A percentile compares a stretch with the other conserved stretches of the same genome.
phyloP scores from a whole-genome alignment of 1,284 basidiomycete species.

The Trametes polyzona region DNA sequence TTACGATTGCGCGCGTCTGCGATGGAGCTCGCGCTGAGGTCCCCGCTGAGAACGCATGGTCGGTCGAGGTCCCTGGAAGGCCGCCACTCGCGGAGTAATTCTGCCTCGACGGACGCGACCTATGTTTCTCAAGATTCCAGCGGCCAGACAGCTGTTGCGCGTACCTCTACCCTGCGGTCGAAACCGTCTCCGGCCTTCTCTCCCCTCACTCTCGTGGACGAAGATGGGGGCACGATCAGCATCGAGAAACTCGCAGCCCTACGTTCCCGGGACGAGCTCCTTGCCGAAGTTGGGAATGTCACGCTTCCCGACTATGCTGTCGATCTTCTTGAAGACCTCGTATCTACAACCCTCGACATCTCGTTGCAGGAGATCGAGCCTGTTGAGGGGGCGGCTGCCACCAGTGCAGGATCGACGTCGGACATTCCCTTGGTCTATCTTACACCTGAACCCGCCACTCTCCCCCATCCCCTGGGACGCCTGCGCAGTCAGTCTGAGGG shows the following conservation, averaged over 20 bases:
- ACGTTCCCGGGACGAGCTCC: conserved; percentile 26
- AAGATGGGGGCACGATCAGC: conserved; percentile 15
- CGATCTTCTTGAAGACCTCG: conserved; percentile 31
- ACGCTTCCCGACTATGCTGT: conserved; percentile 30
- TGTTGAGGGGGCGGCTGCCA: neutral
- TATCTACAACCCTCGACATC: conserved; percentile 24
- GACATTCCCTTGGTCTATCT: neutral
- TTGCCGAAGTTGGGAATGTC: conserved; percentile 24
- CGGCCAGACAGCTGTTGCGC: conserved; percentile 8
- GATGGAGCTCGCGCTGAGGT: conserved; percentile 16
- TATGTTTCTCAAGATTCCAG: conserved; percentile 14
- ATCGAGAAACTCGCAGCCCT: conserved; percentile 21
- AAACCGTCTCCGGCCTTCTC: conserved; percentile 5
- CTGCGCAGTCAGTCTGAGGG: conserved; percentile 10
- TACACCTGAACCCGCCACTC: neutral
- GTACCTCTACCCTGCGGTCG: neutral
- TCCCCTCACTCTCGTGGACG: neutral
- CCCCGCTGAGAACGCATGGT: conserved; percentile 9
- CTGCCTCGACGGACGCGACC: conserved; percentile 18
- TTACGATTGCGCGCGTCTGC: conserved; percentile 28
- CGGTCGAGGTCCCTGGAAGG: conserved; percentile 23
- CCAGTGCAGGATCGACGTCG: neutral
- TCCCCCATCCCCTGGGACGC: neutral
- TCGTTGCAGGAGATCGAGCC: conserved; percentile 8
- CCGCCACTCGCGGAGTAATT: conserved; percentile 18